A percentile compares a stretch with the other conserved stretches of the same genome.
These are phyloP conservation scores for Thuja plicata DNA, from an alignment of 83 land plant genomes.

Conservation along the genomic window DNA sequence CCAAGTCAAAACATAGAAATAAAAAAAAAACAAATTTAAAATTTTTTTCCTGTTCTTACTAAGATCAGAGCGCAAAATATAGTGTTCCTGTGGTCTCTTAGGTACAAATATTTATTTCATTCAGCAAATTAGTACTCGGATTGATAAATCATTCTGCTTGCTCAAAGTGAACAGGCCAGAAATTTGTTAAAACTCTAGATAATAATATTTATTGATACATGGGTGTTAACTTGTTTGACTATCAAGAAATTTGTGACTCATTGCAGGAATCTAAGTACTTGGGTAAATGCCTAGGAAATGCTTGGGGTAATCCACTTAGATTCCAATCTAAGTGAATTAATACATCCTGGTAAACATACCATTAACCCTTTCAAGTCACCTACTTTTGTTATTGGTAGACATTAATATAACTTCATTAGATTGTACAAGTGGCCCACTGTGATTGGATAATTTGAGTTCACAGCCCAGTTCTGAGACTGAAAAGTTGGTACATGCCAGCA, in stretches of 20 bases:
- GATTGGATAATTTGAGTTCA: not conserved
- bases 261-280: too few species aligned
- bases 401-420: not conserved
- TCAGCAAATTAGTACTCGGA: not conserved
- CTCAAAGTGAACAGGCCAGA: not conserved
- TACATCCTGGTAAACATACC: not conserved
- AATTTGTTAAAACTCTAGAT: not conserved
- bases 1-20: too few species aligned
- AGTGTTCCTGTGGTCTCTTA: too few species aligned
- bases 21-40: too few species aligned
- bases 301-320: not conserved
- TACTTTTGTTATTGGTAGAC: not conserved
- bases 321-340: not conserved
- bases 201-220: not conserved
- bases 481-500: too few species aligned
- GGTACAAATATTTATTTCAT: not conserved
- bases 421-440: not conserved
- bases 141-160: not conserved
- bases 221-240: not conserved
- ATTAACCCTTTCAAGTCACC: not conserved
- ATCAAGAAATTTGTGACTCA: too few species aligned
- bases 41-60: too few species aligned
- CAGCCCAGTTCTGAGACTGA: not conserved
- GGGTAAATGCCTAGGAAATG: too few species aligned
- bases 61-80: too few species aligned